These are phyloP conservation scores for Aphanomyces euteiches DNA, from an alignment of 352 stramenopile genomes.

Conservation along the genomic window DNA sequence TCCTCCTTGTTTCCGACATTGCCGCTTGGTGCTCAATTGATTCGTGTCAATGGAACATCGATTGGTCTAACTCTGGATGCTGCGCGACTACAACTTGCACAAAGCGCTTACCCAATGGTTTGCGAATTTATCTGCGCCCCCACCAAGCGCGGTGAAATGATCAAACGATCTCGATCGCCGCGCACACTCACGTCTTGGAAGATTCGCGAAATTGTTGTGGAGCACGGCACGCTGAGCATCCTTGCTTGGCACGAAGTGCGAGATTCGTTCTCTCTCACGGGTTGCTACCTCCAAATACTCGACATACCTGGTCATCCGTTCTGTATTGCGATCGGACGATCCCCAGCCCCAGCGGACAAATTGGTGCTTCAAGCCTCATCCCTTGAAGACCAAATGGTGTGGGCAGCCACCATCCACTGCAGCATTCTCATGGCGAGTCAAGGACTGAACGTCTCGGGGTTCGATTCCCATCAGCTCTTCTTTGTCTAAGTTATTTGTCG, in stretches of 20 bases:
- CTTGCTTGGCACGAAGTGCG: constrained; percentile 51
- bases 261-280: constrained; percentile 79
- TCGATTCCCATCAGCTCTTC: constrained; percentile 4
- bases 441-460: constrained; percentile 45
- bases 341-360: constrained; percentile 78
- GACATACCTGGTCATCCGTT: constrained; percentile 65
- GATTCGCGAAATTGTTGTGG: constrained; percentile 68
- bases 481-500: constrained; percentile 26
- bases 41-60: constrained; percentile 45
- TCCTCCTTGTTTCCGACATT: constrained; percentile 43
- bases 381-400: constrained; percentile 79
- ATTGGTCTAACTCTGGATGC: constrained; percentile 21
- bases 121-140: constrained; percentile 72
- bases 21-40: constrained; percentile 66
- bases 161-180: constrained; percentile 81
- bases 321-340: constrained; percentile 80
- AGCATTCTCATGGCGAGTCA: constrained; percentile 84
- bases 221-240: constrained; percentile 78
- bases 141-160: constrained; percentile 72
- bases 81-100: constrained; percentile 15
- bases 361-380: constrained; percentile 65
- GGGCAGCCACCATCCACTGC: constrained; percentile 84
- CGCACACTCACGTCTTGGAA: constrained; percentile 80
- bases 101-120: constrained; percentile 2
- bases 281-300: constrained; percentile 80